Evolutionary conservation across 2,329 filamentous ascomycete species (phyloP).

Genomic region (Colletotrichum sansevieriae): DNA sequence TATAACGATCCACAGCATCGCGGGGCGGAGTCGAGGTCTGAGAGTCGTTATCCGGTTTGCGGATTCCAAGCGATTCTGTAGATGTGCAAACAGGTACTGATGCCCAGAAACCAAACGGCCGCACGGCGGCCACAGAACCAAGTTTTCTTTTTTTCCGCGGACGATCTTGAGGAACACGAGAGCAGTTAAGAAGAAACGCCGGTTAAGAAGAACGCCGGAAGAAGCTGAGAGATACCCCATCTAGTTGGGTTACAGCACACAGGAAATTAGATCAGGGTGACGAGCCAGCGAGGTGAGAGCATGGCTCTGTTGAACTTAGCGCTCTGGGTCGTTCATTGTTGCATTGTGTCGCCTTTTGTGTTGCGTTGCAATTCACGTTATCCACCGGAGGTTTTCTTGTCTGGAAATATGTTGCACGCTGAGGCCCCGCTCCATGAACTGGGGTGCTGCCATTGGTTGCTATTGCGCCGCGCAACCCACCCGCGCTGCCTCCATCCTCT

Average conservation of each 20-base stretch:
- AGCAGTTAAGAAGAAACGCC: constrained; percentile 7
- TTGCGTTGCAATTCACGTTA: constrained; percentile 30
- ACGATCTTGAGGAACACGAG: constrained; percentile 21
- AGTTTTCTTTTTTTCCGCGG: neutral
- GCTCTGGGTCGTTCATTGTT: neutral
- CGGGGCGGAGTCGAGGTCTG: constrained; percentile 20
- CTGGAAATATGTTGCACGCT: constrained; percentile 20
- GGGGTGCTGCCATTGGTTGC: constrained; percentile 19
- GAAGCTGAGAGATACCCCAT: neutral
- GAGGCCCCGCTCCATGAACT: constrained; percentile 29
- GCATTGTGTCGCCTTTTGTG: constrained; percentile 18
- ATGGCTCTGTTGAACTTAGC: neutral
- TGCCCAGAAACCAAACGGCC: constrained; percentile 35
- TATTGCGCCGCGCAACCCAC: constrained; percentile 30
- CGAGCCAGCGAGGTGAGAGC: constrained; percentile 16
- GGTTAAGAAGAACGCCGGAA: constrained; percentile 3
- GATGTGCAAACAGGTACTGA: constrained; percentile 14
- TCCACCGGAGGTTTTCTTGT: constrained; percentile 35
- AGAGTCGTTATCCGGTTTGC: constrained; percentile 8
- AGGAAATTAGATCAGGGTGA: constrained; percentile 16
- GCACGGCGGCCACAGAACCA: constrained; percentile 24
- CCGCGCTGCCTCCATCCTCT: constrained; percentile 17
- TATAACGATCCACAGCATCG: constrained; percentile 28
- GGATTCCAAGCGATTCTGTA: constrained; percentile 1
- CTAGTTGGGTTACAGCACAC: constrained; percentile 20